Evolutionary conservation across 2,329 filamentous ascomycete genomes (phyloP).

Genomic region (Leptodontidium sp.): DNA sequence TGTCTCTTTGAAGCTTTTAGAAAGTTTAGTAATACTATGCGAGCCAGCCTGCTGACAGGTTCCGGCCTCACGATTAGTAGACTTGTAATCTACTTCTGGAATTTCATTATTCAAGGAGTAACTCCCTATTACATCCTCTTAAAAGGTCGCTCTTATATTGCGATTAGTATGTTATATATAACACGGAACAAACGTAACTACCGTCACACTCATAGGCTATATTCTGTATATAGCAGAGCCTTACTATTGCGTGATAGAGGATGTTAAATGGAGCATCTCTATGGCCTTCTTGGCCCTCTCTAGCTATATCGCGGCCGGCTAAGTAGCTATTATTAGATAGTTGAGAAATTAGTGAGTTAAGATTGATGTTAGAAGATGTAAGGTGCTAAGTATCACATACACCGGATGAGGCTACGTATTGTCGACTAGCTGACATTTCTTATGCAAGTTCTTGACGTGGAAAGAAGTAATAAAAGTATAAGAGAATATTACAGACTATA

Average conservation of each 20-base stretch:
- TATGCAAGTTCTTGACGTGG: no score
- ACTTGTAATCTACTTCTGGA: no score
- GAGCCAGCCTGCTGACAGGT: no score
- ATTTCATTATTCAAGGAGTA: background rate
- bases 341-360: background rate
- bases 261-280: background rate
- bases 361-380: slow-evolving; percentile 5
- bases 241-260: background rate
- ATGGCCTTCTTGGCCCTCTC: background rate
- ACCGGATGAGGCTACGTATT: no score
- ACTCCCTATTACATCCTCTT: background rate
- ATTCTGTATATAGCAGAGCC: slow-evolving; percentile 1
- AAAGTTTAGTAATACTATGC: no score
- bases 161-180: background rate
- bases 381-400: no score
- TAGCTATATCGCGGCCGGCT: background rate
- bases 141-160: background rate
- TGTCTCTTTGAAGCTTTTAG: no score
- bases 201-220: background rate
- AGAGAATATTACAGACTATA: no score
- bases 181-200: slow-evolving; percentile 1
- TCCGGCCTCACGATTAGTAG: no score
- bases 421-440: no score
- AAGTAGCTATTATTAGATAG: background rate
- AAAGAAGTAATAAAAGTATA: no score